phyloP scores from a whole-genome alignment of 805 yeast genomes.

The Wickerhamomyces bisporus region DNA sequence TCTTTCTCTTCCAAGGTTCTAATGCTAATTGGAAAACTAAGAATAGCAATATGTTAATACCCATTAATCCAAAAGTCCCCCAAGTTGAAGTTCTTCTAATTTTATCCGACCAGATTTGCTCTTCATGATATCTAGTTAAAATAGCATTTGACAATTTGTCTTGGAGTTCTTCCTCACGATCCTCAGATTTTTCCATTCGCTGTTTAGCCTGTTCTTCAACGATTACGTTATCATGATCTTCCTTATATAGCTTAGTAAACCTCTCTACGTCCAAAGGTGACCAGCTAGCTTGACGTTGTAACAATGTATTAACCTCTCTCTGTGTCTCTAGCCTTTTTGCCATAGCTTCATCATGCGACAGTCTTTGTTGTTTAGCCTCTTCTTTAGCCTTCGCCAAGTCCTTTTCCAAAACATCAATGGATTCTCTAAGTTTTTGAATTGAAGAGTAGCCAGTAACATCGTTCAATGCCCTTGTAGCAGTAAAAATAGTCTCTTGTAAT shows the following conservation, averaged over 20 bases:
- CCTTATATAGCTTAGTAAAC: constrained; percentile 75
- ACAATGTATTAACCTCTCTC: constrained; percentile 76
- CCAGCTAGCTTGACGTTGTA: constrained; percentile 87
- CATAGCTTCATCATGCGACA: constrained; percentile 53
- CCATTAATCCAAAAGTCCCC: constrained; percentile 93
- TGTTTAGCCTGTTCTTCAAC: constrained; percentile 47
- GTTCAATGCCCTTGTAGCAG: constrained; percentile 67
- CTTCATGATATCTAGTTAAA: constrained; percentile 88
- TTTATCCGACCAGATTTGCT: constrained; percentile 97
- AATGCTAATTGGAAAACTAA: constrained; percentile 77
- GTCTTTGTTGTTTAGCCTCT: constrained; percentile 44
- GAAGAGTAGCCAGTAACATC: constrained; percentile 89
- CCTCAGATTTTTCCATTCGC: constrained; percentile 50
- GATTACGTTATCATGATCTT: constrained; percentile 71
- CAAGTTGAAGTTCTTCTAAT: constrained; percentile 91
- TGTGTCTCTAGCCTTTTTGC: constrained; percentile 65
- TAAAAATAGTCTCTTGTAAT: constrained; percentile 49
- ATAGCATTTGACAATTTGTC: constrained; percentile 69
- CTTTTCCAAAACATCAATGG: constrained; percentile 53
- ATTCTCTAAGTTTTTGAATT: constrained; percentile 63
- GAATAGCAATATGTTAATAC: constrained; percentile 73
- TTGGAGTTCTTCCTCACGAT: constrained; percentile 61
- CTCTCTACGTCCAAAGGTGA: constrained; percentile 68
- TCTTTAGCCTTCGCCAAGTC: constrained; percentile 44
- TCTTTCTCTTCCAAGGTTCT: constrained; percentile 90